A percentile compares a stretch with the other conserved stretches of the same genome.
Conservation (phyloP, 140 eudicot genomes). For the Erigeron philadelphicus region DNA sequence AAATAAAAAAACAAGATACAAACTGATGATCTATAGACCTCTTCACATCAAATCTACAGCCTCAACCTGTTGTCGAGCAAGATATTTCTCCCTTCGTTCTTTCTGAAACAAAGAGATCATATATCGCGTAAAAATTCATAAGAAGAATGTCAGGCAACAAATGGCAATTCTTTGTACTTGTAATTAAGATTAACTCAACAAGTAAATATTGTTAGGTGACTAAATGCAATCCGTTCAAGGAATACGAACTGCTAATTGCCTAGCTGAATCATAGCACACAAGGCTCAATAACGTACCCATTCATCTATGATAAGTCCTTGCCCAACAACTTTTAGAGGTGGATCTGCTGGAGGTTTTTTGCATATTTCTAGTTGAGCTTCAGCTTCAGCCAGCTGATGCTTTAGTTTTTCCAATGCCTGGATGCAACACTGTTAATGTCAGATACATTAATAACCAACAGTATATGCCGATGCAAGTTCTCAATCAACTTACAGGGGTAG, state of each 20-base stretch:
- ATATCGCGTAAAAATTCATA: background rate
- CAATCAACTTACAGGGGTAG: constrained; percentile 59
- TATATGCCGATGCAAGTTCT: background rate
- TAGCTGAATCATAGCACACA: too few relatives aligned
- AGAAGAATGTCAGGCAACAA: background rate
- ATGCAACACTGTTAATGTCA: constrained; percentile 2
- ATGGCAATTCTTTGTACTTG: background rate
- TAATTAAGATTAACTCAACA: background rate
- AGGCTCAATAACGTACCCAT: constrained; percentile 53
- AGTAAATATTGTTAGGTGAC: background rate
- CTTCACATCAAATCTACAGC: constrained; percentile 53
- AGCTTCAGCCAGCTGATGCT: constrained; percentile 81
- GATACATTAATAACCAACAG: background rate
- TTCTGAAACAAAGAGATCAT: constrained; percentile 37
- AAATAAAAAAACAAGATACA: constrained; percentile 16
- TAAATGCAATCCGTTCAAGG: background rate
- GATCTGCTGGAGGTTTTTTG: constrained; percentile 62
- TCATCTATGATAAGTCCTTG: constrained; percentile 86
- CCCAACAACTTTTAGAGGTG: constrained; percentile 49
- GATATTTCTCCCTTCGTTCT: constrained; percentile 87
- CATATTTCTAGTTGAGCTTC: constrained; percentile 68
- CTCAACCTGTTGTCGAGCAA: constrained; percentile 79
- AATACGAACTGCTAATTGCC: background rate
- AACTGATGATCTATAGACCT: background rate
- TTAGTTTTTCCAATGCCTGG: constrained; percentile 75